Evolutionary conservation across 345 rosid species (phyloP).

Genomic region (Ceriops tagal): DNA sequence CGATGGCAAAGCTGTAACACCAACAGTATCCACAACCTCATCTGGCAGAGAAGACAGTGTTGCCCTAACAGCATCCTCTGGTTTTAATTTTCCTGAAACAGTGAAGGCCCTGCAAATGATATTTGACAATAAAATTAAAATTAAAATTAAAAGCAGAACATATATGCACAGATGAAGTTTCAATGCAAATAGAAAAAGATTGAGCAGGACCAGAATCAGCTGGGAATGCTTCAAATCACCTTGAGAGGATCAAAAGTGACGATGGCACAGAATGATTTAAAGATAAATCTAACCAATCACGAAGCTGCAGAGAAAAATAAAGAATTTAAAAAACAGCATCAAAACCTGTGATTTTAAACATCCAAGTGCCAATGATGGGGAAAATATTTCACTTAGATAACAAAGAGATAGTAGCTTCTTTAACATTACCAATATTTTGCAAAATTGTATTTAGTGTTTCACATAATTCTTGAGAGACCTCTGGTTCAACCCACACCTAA

Average conservation of each 20-base stretch:
- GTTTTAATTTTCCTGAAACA: conserved; percentile 74
- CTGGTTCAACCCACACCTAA: not conserved
- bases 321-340: conserved; percentile 10
- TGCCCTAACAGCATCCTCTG: conserved; percentile 83
- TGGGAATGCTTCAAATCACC: conserved; percentile 27
- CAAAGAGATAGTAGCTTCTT: not conserved
- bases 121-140: conserved; percentile 14
- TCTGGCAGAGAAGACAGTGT: conserved; percentile 95
- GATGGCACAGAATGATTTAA: conserved; percentile 88
- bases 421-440: no score
- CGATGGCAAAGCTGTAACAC: conserved; percentile 78
- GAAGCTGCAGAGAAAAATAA: conserved; percentile 47
- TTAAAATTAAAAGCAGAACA: conserved; percentile 10
- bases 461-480: not conserved
- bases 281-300: conserved; percentile 84
- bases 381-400: not conserved
- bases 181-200: not conserved
- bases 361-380: not conserved
- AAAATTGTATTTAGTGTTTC: not conserved
- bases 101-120: conserved; percentile 61
- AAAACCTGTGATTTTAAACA: not conserved
- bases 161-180: not conserved
- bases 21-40: conserved; percentile 94
- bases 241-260: conserved; percentile 75
- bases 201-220: not conserved